Evolutionary conservation across 2,329 filamentous ascomycete genomes (phyloP).

Genomic region (Penicillium sp.): DNA sequence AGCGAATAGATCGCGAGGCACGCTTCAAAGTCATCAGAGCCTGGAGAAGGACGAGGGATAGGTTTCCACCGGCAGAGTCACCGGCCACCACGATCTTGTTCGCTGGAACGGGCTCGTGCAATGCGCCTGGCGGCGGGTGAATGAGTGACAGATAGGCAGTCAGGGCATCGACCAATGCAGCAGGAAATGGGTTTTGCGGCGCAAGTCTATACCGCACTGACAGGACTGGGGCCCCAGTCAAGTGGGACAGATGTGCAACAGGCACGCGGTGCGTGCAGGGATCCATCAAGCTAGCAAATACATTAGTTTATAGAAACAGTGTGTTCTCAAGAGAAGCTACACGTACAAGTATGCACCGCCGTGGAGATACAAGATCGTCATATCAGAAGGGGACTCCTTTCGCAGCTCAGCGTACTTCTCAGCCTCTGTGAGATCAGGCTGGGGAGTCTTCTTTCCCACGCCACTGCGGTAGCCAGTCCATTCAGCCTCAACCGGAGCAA

Average conservation of each 20-base stretch:
- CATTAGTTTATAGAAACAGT: background rate
- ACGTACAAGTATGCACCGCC: constrained; percentile 48
- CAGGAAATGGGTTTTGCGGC: constrained; percentile 49
- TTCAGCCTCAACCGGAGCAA: constrained; percentile 42
- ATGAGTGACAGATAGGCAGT: constrained; percentile 49
- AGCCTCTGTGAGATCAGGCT: constrained; percentile 42
- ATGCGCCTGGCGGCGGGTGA: constrained; percentile 42
- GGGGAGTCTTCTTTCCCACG: constrained; percentile 37
- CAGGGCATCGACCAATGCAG: constrained; percentile 47
- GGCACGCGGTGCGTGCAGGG: constrained; percentile 43
- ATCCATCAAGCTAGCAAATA: constrained; percentile 40
- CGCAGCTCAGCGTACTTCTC: constrained; percentile 44
- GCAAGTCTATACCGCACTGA: constrained; percentile 49
- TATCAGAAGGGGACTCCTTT: constrained; percentile 38
- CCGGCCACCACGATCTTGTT: constrained; percentile 47
- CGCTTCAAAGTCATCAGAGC: constrained; percentile 43
- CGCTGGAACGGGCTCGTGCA: constrained; percentile 43
- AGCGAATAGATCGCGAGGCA: constrained; percentile 33
- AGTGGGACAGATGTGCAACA: constrained; percentile 39
- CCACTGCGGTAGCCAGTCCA: constrained; percentile 47
- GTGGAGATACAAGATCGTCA: constrained; percentile 48
- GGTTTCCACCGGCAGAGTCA: constrained; percentile 48
- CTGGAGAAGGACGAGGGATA: constrained; percentile 42
- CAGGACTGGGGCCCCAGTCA: constrained; percentile 40
- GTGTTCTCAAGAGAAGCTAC: background rate